These are phyloP conservation scores for Rhodotorula glutinis DNA, from an alignment of 1,284 basidiomycete genomes.

Conservation along the genomic window DNA sequence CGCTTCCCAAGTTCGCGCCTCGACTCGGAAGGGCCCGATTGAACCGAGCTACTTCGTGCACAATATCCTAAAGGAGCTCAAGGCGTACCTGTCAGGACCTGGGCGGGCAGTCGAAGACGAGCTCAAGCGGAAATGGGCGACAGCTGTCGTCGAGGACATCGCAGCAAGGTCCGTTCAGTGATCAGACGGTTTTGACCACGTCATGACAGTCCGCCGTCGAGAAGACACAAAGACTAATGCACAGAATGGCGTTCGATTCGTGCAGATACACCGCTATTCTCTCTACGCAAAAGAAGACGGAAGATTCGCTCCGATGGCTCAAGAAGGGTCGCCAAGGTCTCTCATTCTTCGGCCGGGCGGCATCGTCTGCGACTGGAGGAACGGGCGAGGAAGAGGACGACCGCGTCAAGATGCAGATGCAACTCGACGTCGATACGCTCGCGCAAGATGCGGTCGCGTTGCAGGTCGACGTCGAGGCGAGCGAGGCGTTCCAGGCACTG, in stretches of 20 bases:
- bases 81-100: constrained; percentile 60
- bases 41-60: constrained; percentile 82
- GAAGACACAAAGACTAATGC: constrained; percentile 38
- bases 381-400: constrained; percentile 51
- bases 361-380: constrained; percentile 49
- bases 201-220: too few species aligned
- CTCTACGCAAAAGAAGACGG: constrained; percentile 79
- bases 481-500: constrained; percentile 60
- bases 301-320: constrained; percentile 76
- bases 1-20: constrained; percentile 77
- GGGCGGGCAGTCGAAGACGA: constrained; percentile 60
- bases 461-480: constrained; percentile 61
- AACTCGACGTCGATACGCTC: constrained; percentile 76
- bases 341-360: constrained; percentile 61
- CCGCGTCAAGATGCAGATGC: constrained; percentile 74
- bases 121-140: constrained; percentile 61
- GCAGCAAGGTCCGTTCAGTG: constrained; percentile 58
- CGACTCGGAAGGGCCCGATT: constrained; percentile 49
- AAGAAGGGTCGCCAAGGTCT: constrained; percentile 79
- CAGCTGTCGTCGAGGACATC: constrained; percentile 69
- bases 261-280: constrained; percentile 57
- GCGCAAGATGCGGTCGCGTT: constrained; percentile 68
- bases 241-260: neutral
- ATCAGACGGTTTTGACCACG: too few species aligned
- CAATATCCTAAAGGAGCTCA: constrained; percentile 76